Conservation (phyloP, 2,329 filamentous ascomycete species). For the Exophiala aquamarina region DNA sequence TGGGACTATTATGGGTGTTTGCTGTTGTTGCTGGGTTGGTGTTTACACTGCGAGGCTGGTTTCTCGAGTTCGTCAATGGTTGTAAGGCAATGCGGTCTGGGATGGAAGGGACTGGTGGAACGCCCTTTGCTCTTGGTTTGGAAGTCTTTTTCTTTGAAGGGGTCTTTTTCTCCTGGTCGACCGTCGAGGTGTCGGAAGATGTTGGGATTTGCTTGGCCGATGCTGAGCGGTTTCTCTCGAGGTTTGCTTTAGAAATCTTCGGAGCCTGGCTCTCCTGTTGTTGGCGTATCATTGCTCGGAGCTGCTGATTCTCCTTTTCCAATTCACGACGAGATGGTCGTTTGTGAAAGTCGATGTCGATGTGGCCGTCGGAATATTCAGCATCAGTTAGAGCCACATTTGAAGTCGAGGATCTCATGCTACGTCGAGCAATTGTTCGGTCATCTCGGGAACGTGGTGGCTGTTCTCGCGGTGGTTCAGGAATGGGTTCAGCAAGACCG, state of each 20-base stretch:
- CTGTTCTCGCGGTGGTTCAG: conserved; percentile 1
- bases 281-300: conserved; percentile 25
- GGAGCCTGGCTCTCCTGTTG: conserved; percentile 12
- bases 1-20: neutral
- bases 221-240: neutral
- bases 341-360: conserved; percentile 25
- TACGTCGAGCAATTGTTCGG: neutral
- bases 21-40: no score
- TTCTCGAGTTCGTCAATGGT: conserved; percentile 18
- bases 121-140: conserved; percentile 3
- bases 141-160: conserved; percentile 10
- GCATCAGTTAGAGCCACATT: conserved; percentile 1
- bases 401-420: conserved; percentile 7
- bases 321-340: conserved; percentile 23
- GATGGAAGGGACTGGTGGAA: conserved; percentile 14
- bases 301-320: conserved; percentile 29
- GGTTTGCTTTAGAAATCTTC: neutral
- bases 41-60: conserved; percentile 14
- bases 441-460: neutral
- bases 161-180: conserved; percentile 2
- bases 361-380: conserved; percentile 9
- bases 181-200: neutral
- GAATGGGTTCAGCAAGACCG: neutral
- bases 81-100: conserved; percentile 17
- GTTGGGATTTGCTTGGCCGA: neutral